Base-by-base conservation (phyloP, 305 asterid genomes). In the Ruellia speciosa region DNA sequence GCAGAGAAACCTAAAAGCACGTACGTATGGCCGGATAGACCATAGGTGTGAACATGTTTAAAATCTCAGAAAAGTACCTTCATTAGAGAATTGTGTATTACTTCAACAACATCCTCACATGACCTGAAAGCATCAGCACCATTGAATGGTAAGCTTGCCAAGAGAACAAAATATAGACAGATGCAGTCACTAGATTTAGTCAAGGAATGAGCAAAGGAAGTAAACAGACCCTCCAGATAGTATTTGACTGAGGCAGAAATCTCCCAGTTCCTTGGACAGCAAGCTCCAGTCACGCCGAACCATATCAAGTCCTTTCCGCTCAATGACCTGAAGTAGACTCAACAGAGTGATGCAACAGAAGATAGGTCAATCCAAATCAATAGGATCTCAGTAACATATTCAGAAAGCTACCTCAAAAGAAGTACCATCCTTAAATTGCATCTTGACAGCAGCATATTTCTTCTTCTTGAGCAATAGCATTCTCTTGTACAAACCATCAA, bases 231-330 rank as follows among this genome's bases (percentile, higher is more conserved):
- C 87, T 73, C 95, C 95, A 17, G 99, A 88, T 68, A 93, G 78
- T 76, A 93, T 86, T 73, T 86, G 97, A 70, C 83, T 48, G 39
- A 93, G 92, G 71, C 99, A 93, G 81, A 84, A 93, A 70, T 88
- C 94, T 67, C 99, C 97, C 67, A 81, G 34, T 66, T 93, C 99
- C 79, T 88, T 93, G 18, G 99, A 81, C 66, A 93, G 69, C 81
- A 88, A 67, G 77, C 99, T 93, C 99, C 99, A 93, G 77, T 93
- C 99, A 79, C 99, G 94, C 24, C 99, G 84, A 66, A 93, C 99
- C 86, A 88, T 86, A 79, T 93, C 99, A 75, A 93, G 96, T 70
- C 99, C 99, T 79, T 93, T 93, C 69, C 86, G 74, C 73, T 93
- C 99, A 69, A 84, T 84, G 58, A 83, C 84, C 99, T 93, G 75